Evolutionary conservation across 495 filamentous ascomycete genomes (phyloP), one percentile per base, ranked within the genome.

Genomic region (Trichoderma virens): DNA sequence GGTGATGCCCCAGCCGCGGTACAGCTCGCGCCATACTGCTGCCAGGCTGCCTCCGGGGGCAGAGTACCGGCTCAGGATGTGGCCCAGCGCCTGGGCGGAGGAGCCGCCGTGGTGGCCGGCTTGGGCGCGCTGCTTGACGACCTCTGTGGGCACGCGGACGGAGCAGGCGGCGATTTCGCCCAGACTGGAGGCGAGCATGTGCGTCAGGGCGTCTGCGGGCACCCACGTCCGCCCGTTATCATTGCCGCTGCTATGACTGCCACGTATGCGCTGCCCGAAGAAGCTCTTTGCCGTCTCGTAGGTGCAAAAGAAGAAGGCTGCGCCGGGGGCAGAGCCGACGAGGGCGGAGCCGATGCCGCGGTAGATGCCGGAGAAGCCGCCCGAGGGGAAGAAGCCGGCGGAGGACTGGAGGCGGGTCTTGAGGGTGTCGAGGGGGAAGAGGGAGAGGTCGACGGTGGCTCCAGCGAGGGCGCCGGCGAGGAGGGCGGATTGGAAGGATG

Each of bases 291-390:
- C 79, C 61, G 84, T 78, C 72, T 98, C 94, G 78, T 98, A 98
- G 64, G 92, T 95, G 72, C 91, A 90, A 84, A 98, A 98, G 84
- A 98, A 98, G 67, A 96, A 91, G 47, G 94, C 93, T 6, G 94
- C 94, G n/a, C 92, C 92, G 6, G 94, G 94, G 0, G 95, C 95
- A 39, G 92, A 96, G n/a, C 94, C 94, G 69, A 97, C 85, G 34
- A 92, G 73, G 5, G 87, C 87, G 43, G 79, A 82, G 34, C 88
- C 88, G 16, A 91, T 79, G 70, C 89, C 88, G 47, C 82, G 79
- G 80, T 90, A 90, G 68, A 91, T 84, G 65, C 88, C 88, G 51
- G 76, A 75, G 80, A 91, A 90, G 67, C 89, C 88, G 70, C 88
- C 90, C 7, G 88, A 85, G 23, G 88, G 80, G 72, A 86, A 79